phyloP scores from a whole-genome alignment of 176 grass and related monocot genomes.

The Oryza officinalis region DNA sequence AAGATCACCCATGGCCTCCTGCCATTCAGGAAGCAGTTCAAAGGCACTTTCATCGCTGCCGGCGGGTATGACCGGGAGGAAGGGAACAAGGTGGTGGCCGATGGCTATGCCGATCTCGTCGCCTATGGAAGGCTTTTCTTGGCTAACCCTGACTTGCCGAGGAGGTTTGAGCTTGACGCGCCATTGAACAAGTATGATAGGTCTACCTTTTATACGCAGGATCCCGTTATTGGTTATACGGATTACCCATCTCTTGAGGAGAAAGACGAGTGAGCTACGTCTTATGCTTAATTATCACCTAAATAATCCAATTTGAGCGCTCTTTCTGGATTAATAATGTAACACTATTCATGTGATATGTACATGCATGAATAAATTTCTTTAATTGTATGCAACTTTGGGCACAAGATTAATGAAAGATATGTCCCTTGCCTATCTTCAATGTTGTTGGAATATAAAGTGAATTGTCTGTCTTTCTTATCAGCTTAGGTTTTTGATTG shows the following conservation, averaged over 20 bases:
- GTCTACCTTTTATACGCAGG: slow-evolving; percentile 28
- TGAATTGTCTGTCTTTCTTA: too few species aligned
- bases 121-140: slow-evolving; percentile 38
- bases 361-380: too few species aligned
- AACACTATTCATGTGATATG: not conserved
- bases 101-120: slow-evolving; percentile 33
- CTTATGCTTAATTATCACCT: not conserved
- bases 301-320: not conserved
- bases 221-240: slow-evolving; percentile 33
- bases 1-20: slow-evolving; percentile 24
- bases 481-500: too few species aligned
- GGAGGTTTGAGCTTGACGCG: not conserved
- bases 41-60: slow-evolving; percentile 22
- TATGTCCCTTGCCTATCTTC: not conserved
- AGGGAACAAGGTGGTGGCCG: slow-evolving; percentile 17
- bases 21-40: slow-evolving; percentile 13
- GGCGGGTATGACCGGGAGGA: slow-evolving; percentile 29
- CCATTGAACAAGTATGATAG: slow-evolving; percentile 32
- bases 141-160: slow-evolving; percentile 32
- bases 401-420: not conserved
- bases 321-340: not conserved
- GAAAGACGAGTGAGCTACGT: not conserved
- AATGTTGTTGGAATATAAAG: too few species aligned
- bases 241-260: slow-evolving; percentile 31
- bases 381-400: not conserved